A percentile compares a stretch with the other conserved stretches of the same genome.
Conservation (phyloP, 1,284 basidiomycete genomes). For the Dichomitus squalens region DNA sequence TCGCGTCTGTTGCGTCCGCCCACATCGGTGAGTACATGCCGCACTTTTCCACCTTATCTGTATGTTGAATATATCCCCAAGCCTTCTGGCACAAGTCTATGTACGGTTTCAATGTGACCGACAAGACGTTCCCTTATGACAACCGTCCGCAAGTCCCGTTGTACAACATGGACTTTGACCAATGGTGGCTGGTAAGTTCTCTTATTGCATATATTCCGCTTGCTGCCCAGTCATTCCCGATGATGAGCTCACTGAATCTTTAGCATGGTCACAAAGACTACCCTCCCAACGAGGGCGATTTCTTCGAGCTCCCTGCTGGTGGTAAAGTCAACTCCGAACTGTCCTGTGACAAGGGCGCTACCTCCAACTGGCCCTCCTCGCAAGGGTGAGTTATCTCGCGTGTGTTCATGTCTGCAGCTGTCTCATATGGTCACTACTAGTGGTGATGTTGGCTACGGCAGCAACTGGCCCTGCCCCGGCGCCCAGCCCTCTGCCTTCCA, state of each 20-base stretch:
- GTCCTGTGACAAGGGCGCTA: conserved; percentile 60
- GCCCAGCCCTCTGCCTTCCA: conserved; percentile 49
- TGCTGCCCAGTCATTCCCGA: neutral
- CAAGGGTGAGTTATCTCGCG: conserved; percentile 30
- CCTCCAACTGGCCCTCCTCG: conserved; percentile 49
- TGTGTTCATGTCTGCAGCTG: neutral
- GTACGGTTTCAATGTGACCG: conserved; percentile 62
- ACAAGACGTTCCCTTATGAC: conserved; percentile 52
- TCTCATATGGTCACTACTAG: conserved; percentile 20
- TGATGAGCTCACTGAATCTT: neutral
- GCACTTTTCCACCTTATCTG: neutral
- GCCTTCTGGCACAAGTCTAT: conserved; percentile 38
- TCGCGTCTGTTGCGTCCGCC: conserved; percentile 28
- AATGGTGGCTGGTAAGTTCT: conserved; percentile 68
- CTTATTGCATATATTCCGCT: neutral
- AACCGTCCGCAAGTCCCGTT: conserved; percentile 61
- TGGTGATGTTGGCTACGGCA: conserved; percentile 48
- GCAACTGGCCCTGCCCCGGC: conserved; percentile 52
- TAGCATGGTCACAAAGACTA: conserved; percentile 54
- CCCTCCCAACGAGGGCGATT: conserved; percentile 56
- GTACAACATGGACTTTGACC: conserved; percentile 49
- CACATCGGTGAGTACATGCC: conserved; percentile 22
- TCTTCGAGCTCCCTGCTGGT: conserved; percentile 63
- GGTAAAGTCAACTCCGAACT: conserved; percentile 50
- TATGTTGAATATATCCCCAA: conserved; percentile 8